A percentile compares a stretch with the other conserved stretches of the same genome.
These are phyloP conservation scores for Pseudocercospora macadamiae DNA, from an alignment of 2,329 filamentous ascomycete genomes.

Conservation along the genomic window DNA sequence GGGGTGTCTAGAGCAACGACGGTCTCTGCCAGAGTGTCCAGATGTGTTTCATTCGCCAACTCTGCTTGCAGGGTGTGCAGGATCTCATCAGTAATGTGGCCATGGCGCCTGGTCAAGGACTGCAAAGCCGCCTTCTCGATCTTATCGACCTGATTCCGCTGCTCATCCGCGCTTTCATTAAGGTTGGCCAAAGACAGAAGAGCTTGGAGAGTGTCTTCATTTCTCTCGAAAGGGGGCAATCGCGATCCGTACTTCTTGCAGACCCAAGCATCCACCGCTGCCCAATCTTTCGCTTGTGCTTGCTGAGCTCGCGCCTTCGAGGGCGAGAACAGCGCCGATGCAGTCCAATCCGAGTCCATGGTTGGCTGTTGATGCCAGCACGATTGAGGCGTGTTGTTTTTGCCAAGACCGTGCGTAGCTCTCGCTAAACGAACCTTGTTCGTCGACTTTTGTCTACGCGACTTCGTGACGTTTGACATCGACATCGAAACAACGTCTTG, in stretches of 20 bases:
- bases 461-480: conserved; percentile 2
- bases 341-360: conserved; percentile 38
- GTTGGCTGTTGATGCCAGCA: too few species aligned
- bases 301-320: conserved; percentile 73
- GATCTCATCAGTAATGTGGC: conserved; percentile 23
- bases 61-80: conserved; percentile 24
- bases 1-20: conserved; percentile 42
- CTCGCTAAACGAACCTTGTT: neutral
- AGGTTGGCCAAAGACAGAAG: conserved; percentile 73
- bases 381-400: too few species aligned
- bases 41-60: conserved; percentile 34
- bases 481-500: neutral
- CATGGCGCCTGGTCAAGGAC: conserved; percentile 46
- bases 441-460: neutral
- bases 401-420: conserved; percentile 1
- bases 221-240: conserved; percentile 80
- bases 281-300: conserved; percentile 87
- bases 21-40: conserved; percentile 43
- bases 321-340: conserved; percentile 58
- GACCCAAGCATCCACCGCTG: conserved; percentile 83
- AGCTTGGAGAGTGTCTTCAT: conserved; percentile 76
- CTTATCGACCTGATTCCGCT: conserved; percentile 59
- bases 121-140: conserved; percentile 64
- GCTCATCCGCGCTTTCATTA: conserved; percentile 79
- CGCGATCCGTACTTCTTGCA: conserved; percentile 66